Conservation (phyloP, 495 filamentous ascomycete genomes). For the Xylaria bambusicola region DNA sequence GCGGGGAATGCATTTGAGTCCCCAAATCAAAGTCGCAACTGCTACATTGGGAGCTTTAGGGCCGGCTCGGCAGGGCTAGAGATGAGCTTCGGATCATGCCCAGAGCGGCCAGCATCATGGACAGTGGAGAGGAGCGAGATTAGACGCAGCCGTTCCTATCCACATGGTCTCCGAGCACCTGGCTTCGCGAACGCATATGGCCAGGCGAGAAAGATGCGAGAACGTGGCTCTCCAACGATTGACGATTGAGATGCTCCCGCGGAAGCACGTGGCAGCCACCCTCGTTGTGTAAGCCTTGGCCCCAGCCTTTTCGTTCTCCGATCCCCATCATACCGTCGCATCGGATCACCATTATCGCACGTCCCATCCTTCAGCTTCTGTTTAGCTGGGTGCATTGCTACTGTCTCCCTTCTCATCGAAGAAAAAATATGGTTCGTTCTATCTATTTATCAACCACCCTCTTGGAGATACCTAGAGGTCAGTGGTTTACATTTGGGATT, state of each 20-base stretch:
- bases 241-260: conserved; percentile 6
- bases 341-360: no score
- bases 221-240: background rate
- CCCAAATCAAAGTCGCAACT: background rate
- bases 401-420: no score
- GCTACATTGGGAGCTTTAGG: no score
- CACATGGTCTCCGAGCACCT: background rate
- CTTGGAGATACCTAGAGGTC: no score
- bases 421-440: no score
- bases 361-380: no score
- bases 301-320: conserved; percentile 2
- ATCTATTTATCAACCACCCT: no score
- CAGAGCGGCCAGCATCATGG: background rate
- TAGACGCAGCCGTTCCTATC: background rate
- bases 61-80: no score
- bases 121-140: background rate
- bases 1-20: no score
- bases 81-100: no score
- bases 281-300: background rate
- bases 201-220: background rate
- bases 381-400: no score
- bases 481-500: no score
- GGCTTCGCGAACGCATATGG: conserved; percentile 1
- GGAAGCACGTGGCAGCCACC: conserved; percentile 1
- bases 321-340: background rate